Evolutionary conservation across 2,329 filamentous ascomycete genomes (phyloP), one percentile per base, ranked within the genome.

Genomic region (Didymella keratinophila): DNA sequence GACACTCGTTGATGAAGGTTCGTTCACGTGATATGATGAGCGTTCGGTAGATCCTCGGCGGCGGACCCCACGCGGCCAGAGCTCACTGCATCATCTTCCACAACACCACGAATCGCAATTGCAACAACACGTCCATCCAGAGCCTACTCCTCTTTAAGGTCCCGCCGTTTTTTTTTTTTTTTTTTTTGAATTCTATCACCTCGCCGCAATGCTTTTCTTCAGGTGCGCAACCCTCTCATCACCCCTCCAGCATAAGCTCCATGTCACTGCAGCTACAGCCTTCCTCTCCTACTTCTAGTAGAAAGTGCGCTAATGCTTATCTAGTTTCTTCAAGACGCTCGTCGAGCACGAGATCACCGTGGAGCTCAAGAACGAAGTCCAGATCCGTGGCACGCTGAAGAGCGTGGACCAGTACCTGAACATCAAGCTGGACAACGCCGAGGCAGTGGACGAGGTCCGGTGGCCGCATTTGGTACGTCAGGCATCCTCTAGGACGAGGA

Each of bases 291-390:
- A 2, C 28, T 16, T 21, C 20, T 16, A 2, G 14, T 23, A 23
- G 10, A 1, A 4, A 20, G n/a, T n/a, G 32, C 32, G 49, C 63
- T 58, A 41, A 64, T 28, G 8, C 8, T 10, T 10, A 20, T n/a
- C 27, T 46, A 77, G 75, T 82, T 98, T 97, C 83, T 98, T 98
- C 88, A 98, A 98, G 80, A 98, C 94, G 52, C 90, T 98, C 73
- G 96, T 97, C 77, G 95, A 97, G 83, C 90, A 95, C 69, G 89
- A 96, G 83, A 93, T 99, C 74, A 98, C 93, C 45, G 93, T 99
- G 76, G 95, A 99, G 83, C 91, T 99, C 78, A 99, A 99, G 82
- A 99, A 99, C 79, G 95, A 99, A 81, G 96, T 99, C 70, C 93
- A 93, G 76, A 96, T 99, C 78, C 91, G 92, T 71, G 95, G 95